Evolutionary conservation across 768 basidiomycete species (phyloP).

Genomic region (Tricholoma terreum): DNA sequence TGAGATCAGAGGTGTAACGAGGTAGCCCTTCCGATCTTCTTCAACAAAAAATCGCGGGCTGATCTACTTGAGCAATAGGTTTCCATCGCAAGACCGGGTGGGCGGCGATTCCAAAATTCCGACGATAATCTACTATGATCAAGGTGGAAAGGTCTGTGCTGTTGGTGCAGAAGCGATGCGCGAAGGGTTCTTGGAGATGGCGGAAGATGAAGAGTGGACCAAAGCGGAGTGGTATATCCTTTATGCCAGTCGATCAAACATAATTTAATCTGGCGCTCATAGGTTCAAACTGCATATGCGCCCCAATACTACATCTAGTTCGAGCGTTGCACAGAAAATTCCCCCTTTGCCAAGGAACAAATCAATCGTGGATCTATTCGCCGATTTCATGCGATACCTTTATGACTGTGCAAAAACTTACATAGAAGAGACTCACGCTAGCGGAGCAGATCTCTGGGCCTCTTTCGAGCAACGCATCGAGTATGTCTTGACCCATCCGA

Average conservation of each 20-base stretch:
- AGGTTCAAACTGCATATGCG: constrained; percentile 29
- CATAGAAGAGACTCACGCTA: constrained; percentile 39
- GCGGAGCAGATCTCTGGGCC: constrained; percentile 38
- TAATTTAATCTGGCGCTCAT: not conserved
- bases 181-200: constrained; percentile 35
- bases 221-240: constrained; percentile 44
- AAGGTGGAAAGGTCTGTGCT: constrained; percentile 33
- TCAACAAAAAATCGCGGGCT: not conserved
- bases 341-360: constrained; percentile 42
- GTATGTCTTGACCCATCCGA: constrained; percentile 53
- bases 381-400: constrained; percentile 46
- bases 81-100: constrained; percentile 42
- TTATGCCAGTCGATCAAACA: constrained; percentile 9
- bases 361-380: constrained; percentile 39
- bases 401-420: constrained; percentile 36
- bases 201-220: constrained; percentile 41
- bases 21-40: constrained; percentile 17
- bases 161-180: constrained; percentile 43
- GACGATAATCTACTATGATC: constrained; percentile 44
- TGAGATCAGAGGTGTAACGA: constrained; percentile 37
- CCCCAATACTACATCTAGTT: constrained; percentile 4
- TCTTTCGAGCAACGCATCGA: constrained; percentile 37
- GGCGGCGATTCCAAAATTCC: constrained; percentile 45
- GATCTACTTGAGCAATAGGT: constrained; percentile 28
- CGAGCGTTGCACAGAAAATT: constrained; percentile 24